Conservation (phyloP, 495 filamentous ascomycete genomes). For the Tuber indicum region DNA sequence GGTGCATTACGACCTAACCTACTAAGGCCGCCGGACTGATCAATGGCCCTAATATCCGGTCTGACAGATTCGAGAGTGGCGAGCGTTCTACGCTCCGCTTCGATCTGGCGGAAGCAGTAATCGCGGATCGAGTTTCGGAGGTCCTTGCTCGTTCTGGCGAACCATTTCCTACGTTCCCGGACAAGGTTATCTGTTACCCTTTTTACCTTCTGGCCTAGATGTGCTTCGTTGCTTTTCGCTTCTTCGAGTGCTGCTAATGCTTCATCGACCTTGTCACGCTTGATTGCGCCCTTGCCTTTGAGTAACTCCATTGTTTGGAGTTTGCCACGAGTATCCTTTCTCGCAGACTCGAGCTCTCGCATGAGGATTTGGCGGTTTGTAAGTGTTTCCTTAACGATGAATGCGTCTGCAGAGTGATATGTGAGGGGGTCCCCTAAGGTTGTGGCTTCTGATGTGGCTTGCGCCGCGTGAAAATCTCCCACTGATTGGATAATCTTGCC, state of each 20-base stretch:
- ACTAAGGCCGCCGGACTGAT: conserved; percentile 78
- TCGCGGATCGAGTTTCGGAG: conserved; percentile 75
- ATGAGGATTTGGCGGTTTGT: conserved; percentile 99
- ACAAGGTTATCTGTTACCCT: conserved; percentile 84
- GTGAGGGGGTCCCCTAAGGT: conserved; percentile 88
- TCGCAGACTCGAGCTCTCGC: conserved; percentile 82
- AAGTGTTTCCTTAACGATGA: conserved; percentile 97
- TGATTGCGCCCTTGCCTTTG: conserved; percentile 72
- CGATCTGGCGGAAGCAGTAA: conserved; percentile 89
- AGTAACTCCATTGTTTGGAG: conserved; percentile 79
- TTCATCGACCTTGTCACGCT: conserved; percentile 92
- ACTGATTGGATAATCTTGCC: conserved; percentile 86
- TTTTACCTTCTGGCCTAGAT: conserved; percentile 73
- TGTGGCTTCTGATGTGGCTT: conserved; percentile 93
- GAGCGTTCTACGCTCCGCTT: conserved; percentile 85
- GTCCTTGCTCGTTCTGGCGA: conserved; percentile 74
- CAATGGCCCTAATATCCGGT: conserved; percentile 87
- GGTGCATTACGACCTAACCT: conserved; percentile 83
- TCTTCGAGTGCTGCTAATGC: conserved; percentile 84
- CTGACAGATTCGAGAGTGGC: conserved; percentile 86
- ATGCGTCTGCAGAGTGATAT: conserved; percentile 92
- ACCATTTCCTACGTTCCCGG: conserved; percentile 85
- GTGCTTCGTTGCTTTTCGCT: conserved; percentile 67
- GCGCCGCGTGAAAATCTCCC: conserved; percentile 93
- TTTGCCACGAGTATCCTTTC: conserved; percentile 70